Conservation (phyloP, 2,329 filamentous ascomycete genomes). For the Daldinia sp. region DNA sequence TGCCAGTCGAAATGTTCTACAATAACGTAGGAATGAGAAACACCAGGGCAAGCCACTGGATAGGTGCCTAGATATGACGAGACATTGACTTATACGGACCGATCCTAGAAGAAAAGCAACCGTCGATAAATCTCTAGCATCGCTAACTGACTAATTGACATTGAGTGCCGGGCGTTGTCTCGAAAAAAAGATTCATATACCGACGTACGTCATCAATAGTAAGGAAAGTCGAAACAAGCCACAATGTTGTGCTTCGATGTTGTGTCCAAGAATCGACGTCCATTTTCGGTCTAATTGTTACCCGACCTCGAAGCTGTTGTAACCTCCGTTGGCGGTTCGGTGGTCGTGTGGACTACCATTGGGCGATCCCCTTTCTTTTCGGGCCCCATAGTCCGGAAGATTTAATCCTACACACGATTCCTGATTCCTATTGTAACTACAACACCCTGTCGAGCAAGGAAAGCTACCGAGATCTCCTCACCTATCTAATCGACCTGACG, state of each 20-base stretch:
- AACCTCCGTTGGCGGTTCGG: conserved; percentile 17
- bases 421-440: conserved; percentile 29
- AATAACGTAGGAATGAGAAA: background rate
- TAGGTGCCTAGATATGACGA: conserved; percentile 8
- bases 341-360: conserved; percentile 19
- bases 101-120: conserved; percentile 2
- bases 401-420: conserved; percentile 32
- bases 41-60: conserved; percentile 14
- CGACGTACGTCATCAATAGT: conserved; percentile 23
- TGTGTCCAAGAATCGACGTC: background rate
- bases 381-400: conserved; percentile 25
- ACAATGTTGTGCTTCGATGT: conserved; percentile 23
- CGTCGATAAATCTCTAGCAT: background rate
- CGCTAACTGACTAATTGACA: too few relatives aligned
- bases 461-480: conserved; percentile 27
- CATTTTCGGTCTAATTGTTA: conserved; percentile 30
- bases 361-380: conserved; percentile 8
- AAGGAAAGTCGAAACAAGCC: conserved; percentile 22
- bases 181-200: conserved; percentile 5
- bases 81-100: conserved; percentile 7
- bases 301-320: conserved; percentile 20
- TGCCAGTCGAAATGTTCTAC: background rate
- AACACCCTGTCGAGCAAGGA: conserved; percentile 15
- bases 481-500: conserved; percentile 17
- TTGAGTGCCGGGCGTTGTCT: conserved; percentile 6